Conservation (phyloP, 345 rosid species). For the Anacardium occidentale region DNA sequence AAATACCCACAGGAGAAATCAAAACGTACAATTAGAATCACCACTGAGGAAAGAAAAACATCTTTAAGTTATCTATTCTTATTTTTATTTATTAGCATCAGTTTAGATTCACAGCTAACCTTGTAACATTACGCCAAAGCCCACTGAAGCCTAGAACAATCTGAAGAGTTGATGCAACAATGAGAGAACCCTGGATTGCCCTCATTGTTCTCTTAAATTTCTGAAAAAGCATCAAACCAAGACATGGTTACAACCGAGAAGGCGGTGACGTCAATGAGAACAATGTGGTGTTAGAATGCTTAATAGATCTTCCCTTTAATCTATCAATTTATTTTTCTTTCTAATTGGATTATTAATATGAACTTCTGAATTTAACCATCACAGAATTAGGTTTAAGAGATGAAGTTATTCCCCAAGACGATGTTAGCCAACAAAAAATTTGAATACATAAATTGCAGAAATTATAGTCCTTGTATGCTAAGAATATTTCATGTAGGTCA, state of each 20-base stretch:
- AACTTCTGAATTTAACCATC: background rate
- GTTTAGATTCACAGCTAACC: slow-evolving; percentile 43
- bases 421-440: background rate
- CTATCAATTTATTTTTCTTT: background rate
- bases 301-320: background rate
- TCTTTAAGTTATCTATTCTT: background rate
- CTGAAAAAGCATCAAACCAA: slow-evolving; percentile 40
- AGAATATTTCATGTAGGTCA: background rate
- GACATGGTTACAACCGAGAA: slow-evolving; percentile 10
- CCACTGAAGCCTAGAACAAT: slow-evolving; percentile 98
- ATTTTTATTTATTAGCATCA: slow-evolving; percentile 9
- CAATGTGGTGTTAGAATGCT: background rate
- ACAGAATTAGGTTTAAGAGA: background rate
- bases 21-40: slow-evolving; percentile 2
- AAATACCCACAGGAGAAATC: background rate
- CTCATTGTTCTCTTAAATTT: slow-evolving; percentile 80
- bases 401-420: background rate
- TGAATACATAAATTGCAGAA: background rate
- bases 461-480: background rate
- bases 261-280: background rate
- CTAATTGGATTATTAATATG: background rate
- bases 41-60: background rate
- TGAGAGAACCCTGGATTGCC: slow-evolving; percentile 91
- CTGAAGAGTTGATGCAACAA: slow-evolving; percentile 93
- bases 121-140: slow-evolving; percentile 90